phyloP scores from a whole-genome alignment of 2,329 filamentous ascomycete species.

The Intubia oerlemansii region DNA sequence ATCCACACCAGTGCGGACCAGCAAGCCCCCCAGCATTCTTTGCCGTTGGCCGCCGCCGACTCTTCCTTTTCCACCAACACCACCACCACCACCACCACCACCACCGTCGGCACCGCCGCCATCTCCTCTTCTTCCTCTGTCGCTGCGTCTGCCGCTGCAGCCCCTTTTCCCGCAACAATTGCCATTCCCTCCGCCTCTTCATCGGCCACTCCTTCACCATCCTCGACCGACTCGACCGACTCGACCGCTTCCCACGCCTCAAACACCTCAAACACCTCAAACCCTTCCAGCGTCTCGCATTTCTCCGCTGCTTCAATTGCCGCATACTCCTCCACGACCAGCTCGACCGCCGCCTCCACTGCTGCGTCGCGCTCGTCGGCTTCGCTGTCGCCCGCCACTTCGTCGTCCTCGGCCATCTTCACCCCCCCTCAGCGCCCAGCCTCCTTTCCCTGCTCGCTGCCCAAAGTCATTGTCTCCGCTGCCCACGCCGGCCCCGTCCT shows the following conservation, averaged over 20 bases:
- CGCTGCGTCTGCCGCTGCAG: background rate
- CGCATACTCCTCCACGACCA: constrained; percentile 1
- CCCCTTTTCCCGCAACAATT: background rate
- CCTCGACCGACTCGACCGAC: too few relatives aligned
- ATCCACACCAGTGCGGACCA: too few relatives aligned
- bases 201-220: background rate
- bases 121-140: background rate
- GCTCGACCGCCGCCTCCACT: background rate
- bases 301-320: too few relatives aligned
- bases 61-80: too few relatives aligned
- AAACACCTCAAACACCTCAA: too few relatives aligned
- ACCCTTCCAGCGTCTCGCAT: too few relatives aligned
- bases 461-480: background rate
- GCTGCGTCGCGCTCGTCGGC: background rate
- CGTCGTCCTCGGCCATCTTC: constrained; percentile 3
- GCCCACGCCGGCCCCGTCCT: constrained; percentile 1
- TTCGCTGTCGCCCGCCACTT: constrained; percentile 2
- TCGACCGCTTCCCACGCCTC: too few relatives aligned
- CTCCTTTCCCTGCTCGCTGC: background rate
- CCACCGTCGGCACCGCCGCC: too few relatives aligned
- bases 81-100: too few relatives aligned
- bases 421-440: constrained; percentile 1
- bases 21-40: background rate
- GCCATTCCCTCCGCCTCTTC: background rate
- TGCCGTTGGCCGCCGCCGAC: background rate